Percentiles rank a stretch among this genome's conserved stretches.
These are phyloP conservation scores for Pholiota adiposa DNA, from an alignment of 1,284 basidiomycete genomes.

Conservation along the genomic window DNA sequence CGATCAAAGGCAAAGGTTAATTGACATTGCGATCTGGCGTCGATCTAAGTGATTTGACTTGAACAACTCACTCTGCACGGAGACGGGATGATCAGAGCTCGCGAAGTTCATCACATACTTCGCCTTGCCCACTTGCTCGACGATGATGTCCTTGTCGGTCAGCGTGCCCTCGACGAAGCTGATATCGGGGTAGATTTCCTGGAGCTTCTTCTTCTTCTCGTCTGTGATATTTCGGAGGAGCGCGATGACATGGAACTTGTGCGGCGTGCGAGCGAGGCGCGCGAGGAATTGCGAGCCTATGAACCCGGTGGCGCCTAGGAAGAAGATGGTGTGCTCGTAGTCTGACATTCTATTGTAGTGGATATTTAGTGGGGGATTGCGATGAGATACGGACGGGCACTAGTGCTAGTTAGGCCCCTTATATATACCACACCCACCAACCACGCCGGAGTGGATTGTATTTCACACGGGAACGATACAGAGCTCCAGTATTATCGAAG, in stretches of 20 bases:
- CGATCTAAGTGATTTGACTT: no score
- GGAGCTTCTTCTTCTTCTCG: conserved; percentile 33
- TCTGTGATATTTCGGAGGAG: conserved; percentile 37
- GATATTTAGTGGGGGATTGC: not conserved
- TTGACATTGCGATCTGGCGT: not conserved
- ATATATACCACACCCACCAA: not conserved
- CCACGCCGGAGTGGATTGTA: not conserved
- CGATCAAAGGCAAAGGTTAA: not conserved
- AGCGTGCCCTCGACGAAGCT: conserved; percentile 40
- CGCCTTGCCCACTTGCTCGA: conserved; percentile 35
- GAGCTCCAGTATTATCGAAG: not conserved
- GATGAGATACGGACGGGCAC: not conserved
- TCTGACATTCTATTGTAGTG: not conserved
- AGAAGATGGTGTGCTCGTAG: conserved; percentile 34
- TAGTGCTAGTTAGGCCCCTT: not conserved
- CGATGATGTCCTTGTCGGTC: conserved; percentile 38
- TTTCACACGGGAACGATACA: not conserved
- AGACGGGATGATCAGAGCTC: conserved; percentile 42
- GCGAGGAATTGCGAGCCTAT: conserved; percentile 43
- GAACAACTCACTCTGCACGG: conserved; percentile 34
- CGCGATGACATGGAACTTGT: conserved; percentile 34
- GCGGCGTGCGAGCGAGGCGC: conserved; percentile 30
- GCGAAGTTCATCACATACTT: conserved; percentile 41
- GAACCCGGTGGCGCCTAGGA: conserved; percentile 50
- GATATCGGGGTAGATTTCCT: conserved; percentile 35